Evolutionary conservation across 352 stramenopile species (phyloP).

Genomic region (Sclerospora graminicola): DNA sequence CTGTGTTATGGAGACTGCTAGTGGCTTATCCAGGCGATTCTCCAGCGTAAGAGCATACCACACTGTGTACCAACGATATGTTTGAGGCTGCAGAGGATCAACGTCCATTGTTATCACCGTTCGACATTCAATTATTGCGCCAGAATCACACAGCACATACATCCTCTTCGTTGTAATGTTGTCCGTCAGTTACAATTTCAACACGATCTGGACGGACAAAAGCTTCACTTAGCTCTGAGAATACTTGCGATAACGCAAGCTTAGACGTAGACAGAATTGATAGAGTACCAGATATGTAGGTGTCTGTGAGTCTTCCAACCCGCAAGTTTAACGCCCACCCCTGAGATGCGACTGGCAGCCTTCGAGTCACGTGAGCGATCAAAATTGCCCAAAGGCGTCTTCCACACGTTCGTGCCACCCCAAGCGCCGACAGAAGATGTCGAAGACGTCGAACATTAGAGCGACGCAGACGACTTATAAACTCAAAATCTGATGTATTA

Average conservation of each 20-base stretch:
- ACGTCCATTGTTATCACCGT: no score
- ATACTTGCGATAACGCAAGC: constrained; percentile 60
- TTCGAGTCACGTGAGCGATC: constrained; percentile 53
- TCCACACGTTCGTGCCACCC: no score
- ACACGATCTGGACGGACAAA: constrained; percentile 49
- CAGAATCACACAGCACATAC: constrained; percentile 82
- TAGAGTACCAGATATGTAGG: constrained; percentile 73
- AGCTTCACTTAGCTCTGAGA: constrained; percentile 52
- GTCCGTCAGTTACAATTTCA: constrained; percentile 45
- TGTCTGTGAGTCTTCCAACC: constrained; percentile 55
- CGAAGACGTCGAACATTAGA: no score
- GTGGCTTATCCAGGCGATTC: no score
- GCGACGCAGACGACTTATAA: no score
- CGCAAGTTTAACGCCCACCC: constrained; percentile 56
- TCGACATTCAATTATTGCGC: constrained; percentile 75
- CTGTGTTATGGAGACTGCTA: no score
- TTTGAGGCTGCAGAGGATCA: no score
- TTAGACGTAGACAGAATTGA: constrained; percentile 75
- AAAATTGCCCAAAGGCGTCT: no score
- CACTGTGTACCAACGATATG: no score
- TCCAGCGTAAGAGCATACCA: no score
- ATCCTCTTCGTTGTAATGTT: constrained; percentile 85
- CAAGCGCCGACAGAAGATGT: no score
- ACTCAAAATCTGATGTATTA: no score
- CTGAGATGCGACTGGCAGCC: constrained; percentile 35